Base-by-base conservation (phyloP, 768 basidiomycete species). In the Tricholoma terreum region DNA sequence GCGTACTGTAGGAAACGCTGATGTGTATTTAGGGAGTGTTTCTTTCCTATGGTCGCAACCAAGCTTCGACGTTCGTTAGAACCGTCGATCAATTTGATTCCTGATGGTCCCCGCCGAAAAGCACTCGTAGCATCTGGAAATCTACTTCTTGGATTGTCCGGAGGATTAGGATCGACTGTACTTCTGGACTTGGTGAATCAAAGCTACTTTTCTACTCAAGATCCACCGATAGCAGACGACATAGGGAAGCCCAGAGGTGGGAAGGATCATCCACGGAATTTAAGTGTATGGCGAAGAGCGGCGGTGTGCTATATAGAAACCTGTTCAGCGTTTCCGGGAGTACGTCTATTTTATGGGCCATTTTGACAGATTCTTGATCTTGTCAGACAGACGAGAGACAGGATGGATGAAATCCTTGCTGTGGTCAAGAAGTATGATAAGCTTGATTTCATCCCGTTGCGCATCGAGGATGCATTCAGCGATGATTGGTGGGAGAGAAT, bases 381-480 rank as follows among this genome's bases (percentile, higher is more conserved):
- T 22, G 46, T 58, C 57, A 54, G 51, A 61, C 63, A 90, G 86
- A 75, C 76, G 59, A 75, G 65, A 58, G 84, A 88, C 63, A 74
- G 79, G 61, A 85, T 79, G 0, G 75, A 82, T 21, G 83, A 83
- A 31, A 74, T 86, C 17, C 72, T 71, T 15, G 61, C 67, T 1
- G 65, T 77, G n/a, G 74, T 87, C 14, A 66, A 75, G 38, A 67
- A 71, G n/a, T 84, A 85, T 55, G 69, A 73, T 5, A 73, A 70
- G 33, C 72, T 87, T 58, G 80, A 84, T 19, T 86, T 89, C 56
- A 65, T 89, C 34, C 77, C 84, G 1, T 66, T 92, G 46, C 80
- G 83, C 11, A 67, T 93, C 48, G 89, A 92, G 69, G 80, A 90
- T 68, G 89, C 88, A 1, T 93, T 93, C 64, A 84, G 87, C 65